Percentiles rank a stretch among this genome's conserved stretches.
Conservation (phyloP, 2,329 filamentous ascomycete species). For the Penicillium aurantiogriseum region DNA sequence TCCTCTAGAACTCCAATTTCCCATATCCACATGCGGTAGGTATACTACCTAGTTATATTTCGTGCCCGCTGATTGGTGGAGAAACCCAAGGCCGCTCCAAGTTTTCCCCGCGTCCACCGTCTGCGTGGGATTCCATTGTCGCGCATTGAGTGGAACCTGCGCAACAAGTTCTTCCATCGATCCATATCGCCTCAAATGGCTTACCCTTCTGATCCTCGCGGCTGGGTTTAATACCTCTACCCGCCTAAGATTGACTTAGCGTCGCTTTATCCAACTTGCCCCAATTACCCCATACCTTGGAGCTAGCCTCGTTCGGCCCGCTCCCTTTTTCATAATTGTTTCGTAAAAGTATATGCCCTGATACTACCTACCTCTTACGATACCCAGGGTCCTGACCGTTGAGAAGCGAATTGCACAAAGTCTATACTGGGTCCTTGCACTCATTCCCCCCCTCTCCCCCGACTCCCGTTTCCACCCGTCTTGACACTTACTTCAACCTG, state of each 20-base stretch:
- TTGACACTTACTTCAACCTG: not conserved
- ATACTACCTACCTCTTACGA: not conserved
- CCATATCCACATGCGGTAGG: not conserved
- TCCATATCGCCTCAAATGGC: slow-evolving; percentile 11
- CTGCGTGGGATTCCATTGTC: slow-evolving; percentile 9
- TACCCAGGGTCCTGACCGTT: not conserved
- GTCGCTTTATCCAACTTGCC: not conserved
- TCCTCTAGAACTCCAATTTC: not conserved
- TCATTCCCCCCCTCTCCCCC: not conserved
- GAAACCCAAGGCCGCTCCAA: slow-evolving; percentile 26
- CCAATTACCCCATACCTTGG: slow-evolving; percentile 4
- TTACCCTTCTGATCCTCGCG: not conserved
- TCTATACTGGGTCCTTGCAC: not conserved
- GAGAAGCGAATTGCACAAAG: not conserved
- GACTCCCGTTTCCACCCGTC: not conserved
- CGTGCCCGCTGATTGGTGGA: slow-evolving; percentile 34
- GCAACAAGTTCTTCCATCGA: slow-evolving; percentile 15
- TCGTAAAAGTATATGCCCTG: not conserved
- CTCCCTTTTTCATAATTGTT: slow-evolving; percentile 1
- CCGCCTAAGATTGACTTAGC: not conserved
- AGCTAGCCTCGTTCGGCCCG: slow-evolving; percentile 2
- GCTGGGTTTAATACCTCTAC: not conserved
- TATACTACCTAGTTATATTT: not conserved
- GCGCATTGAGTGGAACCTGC: slow-evolving; percentile 10
- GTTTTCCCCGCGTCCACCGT: slow-evolving; percentile 23